Base-by-base conservation (phyloP, 352 stramenopile species). In the Phytophthora pseudosyringae region DNA sequence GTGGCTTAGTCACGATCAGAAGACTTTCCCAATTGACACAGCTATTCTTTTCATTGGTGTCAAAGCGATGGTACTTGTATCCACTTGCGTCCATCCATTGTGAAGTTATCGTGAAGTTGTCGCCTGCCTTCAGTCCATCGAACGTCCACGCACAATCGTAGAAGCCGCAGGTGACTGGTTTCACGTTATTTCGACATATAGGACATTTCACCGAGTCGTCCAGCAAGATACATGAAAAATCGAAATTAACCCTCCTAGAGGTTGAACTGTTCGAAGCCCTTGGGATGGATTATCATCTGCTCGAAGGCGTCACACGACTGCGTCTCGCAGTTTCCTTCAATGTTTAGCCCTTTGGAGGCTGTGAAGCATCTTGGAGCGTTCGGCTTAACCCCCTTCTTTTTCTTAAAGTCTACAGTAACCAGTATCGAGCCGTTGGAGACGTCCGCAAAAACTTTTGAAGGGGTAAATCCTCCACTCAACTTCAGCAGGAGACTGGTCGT, bases 91-190 rank as follows among this genome's bases (percentile, higher is more conserved):
- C 5, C 13, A 52, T 36, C 66, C 71, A 78, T 10, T 45, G 54
- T 59, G 11, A 80, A 32, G 0, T 38, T 62, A 12, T 32, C 46
- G 56, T 18, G 33, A 2, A 21, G 0, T 25, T 32, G 12, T 69
- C 55, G 9, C 29, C 45, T 2, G 45, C 3, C 2, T 25, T 16
- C 3, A 68, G 25, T 5, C 59, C 72, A 26, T 80, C 72, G 59
- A 65, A 77, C 35, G 71, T 76, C 72, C 72, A 80, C 21, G 55
- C 48, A 29, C 67, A 80, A 5, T 68, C 39, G 38, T 72, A 76
- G 48, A 75, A 74, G 0, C 67, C 72, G 40, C 68, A 77, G 5
- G 43, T 71, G 8, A 61, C 21, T 3, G 72, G 59, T 4, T 61
- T 52, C 4, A 77, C 29, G 1, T 28, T 9, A 0, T 5, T 15